Conservation (phyloP, 768 basidiomycete species). For the Collybiopsis luxurians region DNA sequence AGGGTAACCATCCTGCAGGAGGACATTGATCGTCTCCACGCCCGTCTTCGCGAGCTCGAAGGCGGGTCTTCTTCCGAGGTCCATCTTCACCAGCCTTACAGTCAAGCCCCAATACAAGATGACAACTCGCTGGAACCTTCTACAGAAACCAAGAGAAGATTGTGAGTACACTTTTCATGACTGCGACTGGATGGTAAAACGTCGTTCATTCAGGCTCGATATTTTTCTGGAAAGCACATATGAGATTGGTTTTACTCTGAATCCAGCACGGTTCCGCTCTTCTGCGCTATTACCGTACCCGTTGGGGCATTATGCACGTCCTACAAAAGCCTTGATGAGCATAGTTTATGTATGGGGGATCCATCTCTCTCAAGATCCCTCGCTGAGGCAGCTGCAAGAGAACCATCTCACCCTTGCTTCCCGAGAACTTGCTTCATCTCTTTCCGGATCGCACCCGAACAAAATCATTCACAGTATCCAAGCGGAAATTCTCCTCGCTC, state of each 20-base stretch:
- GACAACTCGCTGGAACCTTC: background rate
- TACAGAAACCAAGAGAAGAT: background rate
- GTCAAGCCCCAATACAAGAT: background rate
- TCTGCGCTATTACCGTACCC: conserved; percentile 16
- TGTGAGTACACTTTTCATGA: background rate
- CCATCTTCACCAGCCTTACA: conserved; percentile 52
- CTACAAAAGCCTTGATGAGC: background rate
- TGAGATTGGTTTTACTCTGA: conserved; percentile 44
- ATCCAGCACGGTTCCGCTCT: conserved; percentile 33
- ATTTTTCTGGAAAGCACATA: conserved; percentile 22
- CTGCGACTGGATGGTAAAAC: background rate
- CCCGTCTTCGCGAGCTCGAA: conserved; percentile 35
- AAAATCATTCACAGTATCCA: conserved; percentile 44
- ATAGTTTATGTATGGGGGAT: conserved; percentile 10
- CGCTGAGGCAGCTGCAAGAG: background rate
- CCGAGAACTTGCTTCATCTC: conserved; percentile 21
- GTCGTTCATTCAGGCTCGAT: too few species aligned
- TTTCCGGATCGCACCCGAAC: conserved; percentile 37
- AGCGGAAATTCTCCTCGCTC: conserved; percentile 49
- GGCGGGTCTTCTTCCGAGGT: conserved; percentile 41
- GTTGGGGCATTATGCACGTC: background rate
- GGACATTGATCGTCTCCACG: conserved; percentile 33
- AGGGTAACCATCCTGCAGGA: conserved; percentile 37
- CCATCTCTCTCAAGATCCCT: conserved; percentile 5
- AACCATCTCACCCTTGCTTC: conserved; percentile 7